Conservation (phyloP, 2,329 filamentous ascomycete species). For the Calonectria ilicicola region DNA sequence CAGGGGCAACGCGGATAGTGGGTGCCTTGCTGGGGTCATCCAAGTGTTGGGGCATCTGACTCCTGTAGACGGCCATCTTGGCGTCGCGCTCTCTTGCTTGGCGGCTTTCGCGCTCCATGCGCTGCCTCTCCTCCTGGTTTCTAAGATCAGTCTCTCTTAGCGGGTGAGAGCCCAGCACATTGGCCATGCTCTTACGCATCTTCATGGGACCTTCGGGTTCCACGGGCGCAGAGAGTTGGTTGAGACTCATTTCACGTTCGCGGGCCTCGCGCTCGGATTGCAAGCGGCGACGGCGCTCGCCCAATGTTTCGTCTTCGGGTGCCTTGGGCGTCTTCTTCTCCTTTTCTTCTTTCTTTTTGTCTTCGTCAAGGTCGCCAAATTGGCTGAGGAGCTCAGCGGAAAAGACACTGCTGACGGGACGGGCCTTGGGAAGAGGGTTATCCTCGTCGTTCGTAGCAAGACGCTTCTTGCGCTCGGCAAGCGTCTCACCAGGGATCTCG, state of each 20-base stretch:
- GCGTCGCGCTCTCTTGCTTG: conserved; percentile 57
- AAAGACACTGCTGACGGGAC: conserved; percentile 75
- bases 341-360: conserved; percentile 53
- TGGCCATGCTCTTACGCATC: conserved; percentile 66
- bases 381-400: conserved; percentile 76
- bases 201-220: conserved; percentile 32
- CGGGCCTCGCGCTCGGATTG: conserved; percentile 77
- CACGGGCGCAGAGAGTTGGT: conserved; percentile 36
- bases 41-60: conserved; percentile 61
- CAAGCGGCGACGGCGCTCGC: conserved; percentile 79
- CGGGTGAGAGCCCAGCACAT: conserved; percentile 64
- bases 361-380: conserved; percentile 65
- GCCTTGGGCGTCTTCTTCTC: conserved; percentile 55
- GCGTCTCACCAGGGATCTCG: conserved; percentile 68
- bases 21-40: conserved; percentile 14
- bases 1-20: neutral
- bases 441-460: conserved; percentile 69
- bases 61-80: conserved; percentile 61
- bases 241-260: conserved; percentile 63
- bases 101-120: conserved; percentile 55
- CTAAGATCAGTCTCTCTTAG: conserved; percentile 53
- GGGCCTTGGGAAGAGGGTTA: conserved; percentile 61
- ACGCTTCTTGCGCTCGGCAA: conserved; percentile 74
- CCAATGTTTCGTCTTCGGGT: conserved; percentile 79
- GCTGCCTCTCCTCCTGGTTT: conserved; percentile 55